Percentiles rank a stretch among this genome's conserved stretches.
Evolutionary conservation across 2,329 filamentous ascomycete species (phyloP).

Genomic region (Paecilomyces dactylethromorphus): DNA sequence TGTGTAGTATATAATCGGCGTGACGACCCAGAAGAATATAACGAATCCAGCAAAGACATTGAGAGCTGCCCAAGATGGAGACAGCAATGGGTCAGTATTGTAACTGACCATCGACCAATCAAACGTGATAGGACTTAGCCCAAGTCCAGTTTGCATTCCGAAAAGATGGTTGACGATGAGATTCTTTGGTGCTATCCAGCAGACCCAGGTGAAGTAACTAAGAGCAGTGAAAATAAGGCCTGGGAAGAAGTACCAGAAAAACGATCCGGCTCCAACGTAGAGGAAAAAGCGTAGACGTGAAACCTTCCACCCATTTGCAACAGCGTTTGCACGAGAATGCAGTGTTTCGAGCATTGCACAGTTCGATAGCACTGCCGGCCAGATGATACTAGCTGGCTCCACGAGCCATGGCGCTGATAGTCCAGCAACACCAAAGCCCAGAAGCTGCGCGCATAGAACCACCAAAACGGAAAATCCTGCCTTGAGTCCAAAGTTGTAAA

Average conservation of each 20-base stretch:
- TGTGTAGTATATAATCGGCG: slow-evolving; percentile 34
- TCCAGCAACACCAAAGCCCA: slow-evolving; percentile 36
- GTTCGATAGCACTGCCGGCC: slow-evolving; percentile 34
- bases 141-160: slow-evolving; percentile 26
- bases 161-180: slow-evolving; percentile 42
- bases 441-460: slow-evolving; percentile 32
- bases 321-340: slow-evolving; percentile 30
- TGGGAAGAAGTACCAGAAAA: slow-evolving; percentile 48
- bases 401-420: slow-evolving; percentile 31
- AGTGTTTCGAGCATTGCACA: slow-evolving; percentile 32
- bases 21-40: slow-evolving; percentile 20
- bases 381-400: slow-evolving; percentile 32
- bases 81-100: slow-evolving; percentile 27
- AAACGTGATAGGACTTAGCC: slow-evolving; percentile 23
- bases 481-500: slow-evolving; percentile 36
- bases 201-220: slow-evolving; percentile 43
- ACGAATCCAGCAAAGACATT: slow-evolving; percentile 26
- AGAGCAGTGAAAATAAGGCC: slow-evolving; percentile 45
- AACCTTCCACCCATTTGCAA: slow-evolving; percentile 33
- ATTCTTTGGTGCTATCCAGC: slow-evolving; percentile 45
- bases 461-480: slow-evolving; percentile 33
- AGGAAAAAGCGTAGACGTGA: slow-evolving; percentile 33
- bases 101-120: slow-evolving; percentile 29
- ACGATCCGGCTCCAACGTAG: slow-evolving; percentile 21
- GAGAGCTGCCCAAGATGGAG: slow-evolving; percentile 20